Evolutionary conservation across 1,284 basidiomycete genomes (phyloP).

Genomic region (Amylostereum chailletii): DNA sequence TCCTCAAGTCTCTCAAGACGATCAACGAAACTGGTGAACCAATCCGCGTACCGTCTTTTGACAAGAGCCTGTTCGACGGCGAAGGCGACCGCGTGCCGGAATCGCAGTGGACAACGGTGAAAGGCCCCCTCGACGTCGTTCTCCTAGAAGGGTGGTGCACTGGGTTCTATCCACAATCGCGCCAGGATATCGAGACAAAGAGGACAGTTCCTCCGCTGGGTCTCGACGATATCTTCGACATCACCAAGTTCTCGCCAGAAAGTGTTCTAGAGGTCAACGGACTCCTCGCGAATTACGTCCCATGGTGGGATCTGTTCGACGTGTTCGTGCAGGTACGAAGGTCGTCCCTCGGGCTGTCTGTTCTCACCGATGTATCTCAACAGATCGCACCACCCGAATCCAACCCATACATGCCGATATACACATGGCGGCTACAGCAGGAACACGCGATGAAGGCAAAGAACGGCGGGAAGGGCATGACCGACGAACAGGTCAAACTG

Average conservation of each 20-base stretch:
- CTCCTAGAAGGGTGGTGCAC: slow-evolving; percentile 84
- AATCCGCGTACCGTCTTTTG: slow-evolving; percentile 72
- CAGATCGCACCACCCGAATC: slow-evolving; percentile 42
- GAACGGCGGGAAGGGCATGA: slow-evolving; percentile 84
- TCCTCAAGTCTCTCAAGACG: slow-evolving; percentile 42
- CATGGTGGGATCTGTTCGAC: slow-evolving; percentile 63
- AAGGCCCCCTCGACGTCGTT: slow-evolving; percentile 69
- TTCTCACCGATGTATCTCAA: background rate
- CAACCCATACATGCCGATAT: slow-evolving; percentile 50
- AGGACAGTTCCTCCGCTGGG: slow-evolving; percentile 27
- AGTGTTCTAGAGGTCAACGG: slow-evolving; percentile 58
- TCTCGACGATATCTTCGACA: slow-evolving; percentile 31
- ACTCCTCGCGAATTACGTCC: slow-evolving; percentile 45
- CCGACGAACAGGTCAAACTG: slow-evolving; percentile 67
- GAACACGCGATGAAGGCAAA: slow-evolving; percentile 78
- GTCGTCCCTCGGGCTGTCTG: background rate
- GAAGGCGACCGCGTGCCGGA: slow-evolving; percentile 72
- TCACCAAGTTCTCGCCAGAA: slow-evolving; percentile 27
- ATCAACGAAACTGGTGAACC: slow-evolving; percentile 27
- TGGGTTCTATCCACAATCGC: slow-evolving; percentile 56
- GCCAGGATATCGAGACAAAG: slow-evolving; percentile 32
- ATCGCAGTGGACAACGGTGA: slow-evolving; percentile 28
- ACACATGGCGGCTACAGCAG: slow-evolving; percentile 79
- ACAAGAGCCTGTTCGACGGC: slow-evolving; percentile 76
- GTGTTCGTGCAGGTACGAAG: slow-evolving; percentile 58